phyloP scores from a whole-genome alignment of 805 yeast genomes.

The Grigorovia humatica region DNA sequence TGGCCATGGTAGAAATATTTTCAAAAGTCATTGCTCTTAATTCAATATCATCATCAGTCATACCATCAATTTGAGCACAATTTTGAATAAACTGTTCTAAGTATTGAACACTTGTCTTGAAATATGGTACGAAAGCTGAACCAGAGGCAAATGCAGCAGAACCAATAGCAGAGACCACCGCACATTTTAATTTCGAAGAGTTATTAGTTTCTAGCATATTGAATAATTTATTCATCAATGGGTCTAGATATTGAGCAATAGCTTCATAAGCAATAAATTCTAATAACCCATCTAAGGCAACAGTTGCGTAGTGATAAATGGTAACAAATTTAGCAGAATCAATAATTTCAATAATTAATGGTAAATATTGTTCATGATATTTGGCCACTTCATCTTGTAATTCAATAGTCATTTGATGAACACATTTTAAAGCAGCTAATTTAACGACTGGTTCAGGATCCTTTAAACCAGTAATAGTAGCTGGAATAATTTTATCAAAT shows the following conservation, averaged over 20 bases:
- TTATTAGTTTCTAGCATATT: constrained; percentile 69
- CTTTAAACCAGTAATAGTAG: constrained; percentile 64
- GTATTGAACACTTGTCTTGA: constrained; percentile 66
- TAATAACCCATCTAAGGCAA: constrained; percentile 81
- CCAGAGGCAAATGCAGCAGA: constrained; percentile 96
- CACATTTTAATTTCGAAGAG: constrained; percentile 59
- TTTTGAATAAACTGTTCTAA: constrained; percentile 74
- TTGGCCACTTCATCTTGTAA: constrained; percentile 78
- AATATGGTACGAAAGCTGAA: constrained; percentile 75
- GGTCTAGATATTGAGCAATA: constrained; percentile 69
- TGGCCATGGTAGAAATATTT: constrained; percentile 87
- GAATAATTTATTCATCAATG: constrained; percentile 82
- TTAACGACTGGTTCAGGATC: constrained; percentile 67
- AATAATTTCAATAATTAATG: constrained; percentile 76
- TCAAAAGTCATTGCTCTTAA: constrained; percentile 88
- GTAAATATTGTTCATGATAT: constrained; percentile 72
- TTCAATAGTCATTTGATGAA: constrained; percentile 70
- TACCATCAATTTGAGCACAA: constrained; percentile 58
- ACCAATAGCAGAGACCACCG: constrained; percentile 90
- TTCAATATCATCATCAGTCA: constrained; percentile 83
- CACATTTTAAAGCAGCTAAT: constrained; percentile 76
- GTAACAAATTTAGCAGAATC: constrained; percentile 75
- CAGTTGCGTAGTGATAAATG: constrained; percentile 83
- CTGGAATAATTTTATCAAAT: constrained; percentile 60
- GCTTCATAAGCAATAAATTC: constrained; percentile 88